Base-by-base conservation (phyloP, 768 basidiomycete species). In the Pleurotus salmoneostramineus region DNA sequence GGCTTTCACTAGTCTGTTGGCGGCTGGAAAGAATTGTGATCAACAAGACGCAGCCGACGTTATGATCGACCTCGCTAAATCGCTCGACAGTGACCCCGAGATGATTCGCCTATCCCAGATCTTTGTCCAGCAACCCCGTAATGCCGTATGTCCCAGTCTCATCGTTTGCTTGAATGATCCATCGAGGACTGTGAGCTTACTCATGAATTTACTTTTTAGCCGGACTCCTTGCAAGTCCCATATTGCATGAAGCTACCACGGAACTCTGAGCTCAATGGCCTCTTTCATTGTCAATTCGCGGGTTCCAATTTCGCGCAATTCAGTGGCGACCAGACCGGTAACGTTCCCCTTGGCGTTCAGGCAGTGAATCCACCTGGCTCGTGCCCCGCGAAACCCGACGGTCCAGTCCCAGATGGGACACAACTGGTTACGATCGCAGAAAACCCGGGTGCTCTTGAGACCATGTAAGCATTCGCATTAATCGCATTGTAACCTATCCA, bases 241-340 rank as follows among this genome's bases (percentile, higher is more conserved):
- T 83, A 81, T 64, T 83, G 81, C 64, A 79, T 82, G 58, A 63
- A 67, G n/a, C 77, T 77, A 0, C 80, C 81, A 6, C 70, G 71
- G 67, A 81, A 82, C 59, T 40, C 66, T 0, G 80, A 82, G 64
- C 77, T 82, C 35, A 70, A 74, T 46, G 80, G 80, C 1, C 69
- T 82, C n/a, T 81, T 82, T 75, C 80, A 82, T 49, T 81, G 79
- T 59, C 78, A 82, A 63, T 80, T 79, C 61, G 64, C 65, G 1
- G 72, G 77, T 7, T 71, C 76, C 0, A 71, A 79, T 55, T 74
- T 74, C 60, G 63, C 74, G 14, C 64, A 68, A 14, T 80, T 82
- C 63, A 74, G 70, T 27, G 74, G 74, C 43, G 74, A 74, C 42
- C 69, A 71, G 31, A 66, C 72, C 5, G 80, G 80, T 3, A 82